These are phyloP conservation scores for Thuidium tamariscinum DNA, from an alignment of 225 moss, liverwort and hornwort genomes.

Conservation along the genomic window DNA sequence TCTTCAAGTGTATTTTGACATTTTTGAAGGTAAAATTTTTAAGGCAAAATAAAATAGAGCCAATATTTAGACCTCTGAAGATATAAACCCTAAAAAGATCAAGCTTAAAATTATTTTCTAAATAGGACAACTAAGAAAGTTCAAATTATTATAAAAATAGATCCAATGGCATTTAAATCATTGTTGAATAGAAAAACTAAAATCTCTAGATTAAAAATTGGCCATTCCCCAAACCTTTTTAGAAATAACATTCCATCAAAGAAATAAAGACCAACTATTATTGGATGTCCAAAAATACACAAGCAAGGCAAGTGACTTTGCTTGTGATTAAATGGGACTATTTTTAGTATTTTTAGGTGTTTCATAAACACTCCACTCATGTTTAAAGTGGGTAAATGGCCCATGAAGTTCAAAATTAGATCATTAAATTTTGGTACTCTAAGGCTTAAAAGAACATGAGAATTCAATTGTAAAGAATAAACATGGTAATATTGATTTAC, in stretches of 20 bases:
- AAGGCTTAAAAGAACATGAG: not conserved
- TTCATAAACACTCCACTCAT: rapidly evolving
- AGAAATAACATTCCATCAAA: not conserved
- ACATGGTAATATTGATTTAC: not conserved
- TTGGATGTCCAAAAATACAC: not conserved
- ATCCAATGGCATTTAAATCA: not conserved
- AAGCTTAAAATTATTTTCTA: not conserved
- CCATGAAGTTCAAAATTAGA: not conserved
- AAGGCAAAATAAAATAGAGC: not conserved
- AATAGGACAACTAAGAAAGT: too few relatives aligned
- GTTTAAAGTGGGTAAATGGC: not conserved
- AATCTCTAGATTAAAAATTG: not conserved
- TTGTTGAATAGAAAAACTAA: not conserved
- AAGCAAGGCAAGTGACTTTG: not conserved
- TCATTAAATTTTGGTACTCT: not conserved
- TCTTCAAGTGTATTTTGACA: not conserved
- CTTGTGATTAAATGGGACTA: rapidly evolving
- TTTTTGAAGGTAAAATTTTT: rapidly evolving
- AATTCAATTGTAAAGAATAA: not conserved
- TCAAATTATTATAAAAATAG: not conserved
- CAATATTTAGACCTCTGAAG: not conserved
- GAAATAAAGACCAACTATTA: not conserved
- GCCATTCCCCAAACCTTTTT: not conserved
- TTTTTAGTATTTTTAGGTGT: rapidly evolving
- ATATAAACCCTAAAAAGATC: not conserved